These are phyloP conservation scores for Naganishia cerealis DNA, from an alignment of 1,284 basidiomycete species.

Conservation along the genomic window DNA sequence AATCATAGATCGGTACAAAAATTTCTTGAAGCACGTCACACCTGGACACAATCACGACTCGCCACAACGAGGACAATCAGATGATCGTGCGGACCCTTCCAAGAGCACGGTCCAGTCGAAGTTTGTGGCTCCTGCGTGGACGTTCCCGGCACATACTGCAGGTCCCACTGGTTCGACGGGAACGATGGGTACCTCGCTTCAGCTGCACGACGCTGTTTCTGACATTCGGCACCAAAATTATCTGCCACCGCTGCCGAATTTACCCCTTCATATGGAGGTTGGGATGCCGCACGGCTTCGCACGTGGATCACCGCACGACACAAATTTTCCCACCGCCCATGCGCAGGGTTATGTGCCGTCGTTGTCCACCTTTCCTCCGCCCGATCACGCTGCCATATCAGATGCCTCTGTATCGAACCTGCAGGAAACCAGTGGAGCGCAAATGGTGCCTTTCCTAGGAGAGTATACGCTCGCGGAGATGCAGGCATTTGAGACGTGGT, in stretches of 20 bases:
- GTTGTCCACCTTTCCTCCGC: not conserved
- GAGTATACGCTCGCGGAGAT: constrained; percentile 18
- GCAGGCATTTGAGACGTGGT: constrained; percentile 28
- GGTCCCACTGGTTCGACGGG: not conserved
- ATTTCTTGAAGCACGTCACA: not conserved
- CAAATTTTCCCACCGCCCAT: not conserved
- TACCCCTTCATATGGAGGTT: not conserved
- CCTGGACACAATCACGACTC: not conserved
- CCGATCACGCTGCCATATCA: not conserved
- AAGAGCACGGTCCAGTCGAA: not conserved
- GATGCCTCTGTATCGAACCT: not conserved
- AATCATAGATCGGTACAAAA: not conserved
- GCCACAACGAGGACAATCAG: not conserved
- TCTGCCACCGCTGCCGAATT: not conserved
- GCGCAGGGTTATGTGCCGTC: not conserved
- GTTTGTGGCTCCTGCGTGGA: not conserved
- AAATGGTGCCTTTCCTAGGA: constrained; percentile 8
- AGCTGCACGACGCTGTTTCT: not conserved
- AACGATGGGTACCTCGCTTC: not conserved
- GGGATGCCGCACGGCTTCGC: not conserved
- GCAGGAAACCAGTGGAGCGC: not conserved
- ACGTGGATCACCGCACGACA: not conserved
- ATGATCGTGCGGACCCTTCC: not conserved
- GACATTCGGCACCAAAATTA: constrained; percentile 1
- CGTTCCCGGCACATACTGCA: not conserved